Percentiles rank a stretch among this genome's conserved stretches.
phyloP scores from a whole-genome alignment of 2,329 filamentous ascomycete genomes.

The Pseudopyrenochaeta lycopersici region DNA sequence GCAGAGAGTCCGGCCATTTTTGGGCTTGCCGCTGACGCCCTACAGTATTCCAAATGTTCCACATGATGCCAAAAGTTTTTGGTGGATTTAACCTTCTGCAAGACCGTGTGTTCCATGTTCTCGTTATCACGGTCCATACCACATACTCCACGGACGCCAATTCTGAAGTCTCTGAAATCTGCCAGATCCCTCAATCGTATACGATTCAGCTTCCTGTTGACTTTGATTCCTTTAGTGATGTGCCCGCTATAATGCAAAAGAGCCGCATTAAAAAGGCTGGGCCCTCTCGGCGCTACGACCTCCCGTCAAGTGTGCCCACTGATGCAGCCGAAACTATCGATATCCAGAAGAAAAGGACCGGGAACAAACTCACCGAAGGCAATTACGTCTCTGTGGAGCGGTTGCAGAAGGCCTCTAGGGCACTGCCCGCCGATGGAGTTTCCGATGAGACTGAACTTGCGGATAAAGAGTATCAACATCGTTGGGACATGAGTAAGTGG shows the following conservation, averaged over 20 bases:
- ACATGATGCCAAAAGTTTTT: slow-evolving; percentile 59
- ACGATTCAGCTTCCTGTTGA: slow-evolving; percentile 62
- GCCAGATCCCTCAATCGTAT: slow-evolving; percentile 61
- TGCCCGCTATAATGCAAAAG: slow-evolving; percentile 16
- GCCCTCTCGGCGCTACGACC: slow-evolving; percentile 11
- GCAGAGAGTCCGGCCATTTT: not conserved
- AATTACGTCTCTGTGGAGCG: slow-evolving; percentile 72
- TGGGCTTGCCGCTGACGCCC: slow-evolving; percentile 9
- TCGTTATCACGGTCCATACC: slow-evolving; percentile 64
- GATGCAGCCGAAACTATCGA: slow-evolving; percentile 1
- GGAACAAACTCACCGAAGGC: slow-evolving; percentile 63
- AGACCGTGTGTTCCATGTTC: slow-evolving; percentile 71
- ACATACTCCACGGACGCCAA: slow-evolving; percentile 13
- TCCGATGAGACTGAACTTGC: not conserved
- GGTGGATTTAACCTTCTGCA: slow-evolving; percentile 59
- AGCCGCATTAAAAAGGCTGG: slow-evolving; percentile 23
- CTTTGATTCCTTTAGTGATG: slow-evolving; percentile 52
- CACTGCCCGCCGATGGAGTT: not conserved
- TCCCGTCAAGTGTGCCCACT: not conserved
- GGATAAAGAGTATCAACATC: slow-evolving; percentile 34
- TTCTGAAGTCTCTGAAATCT: slow-evolving; percentile 20
- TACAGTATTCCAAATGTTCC: slow-evolving; percentile 70
- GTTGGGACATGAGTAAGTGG: slow-evolving; percentile 74
- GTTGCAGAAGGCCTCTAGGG: slow-evolving; percentile 14
- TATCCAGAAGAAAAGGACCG: slow-evolving; percentile 44